These are phyloP conservation scores for Coccomyxa sp. DNA, from an alignment of 139 green algal genomes.

Conservation along the genomic window DNA sequence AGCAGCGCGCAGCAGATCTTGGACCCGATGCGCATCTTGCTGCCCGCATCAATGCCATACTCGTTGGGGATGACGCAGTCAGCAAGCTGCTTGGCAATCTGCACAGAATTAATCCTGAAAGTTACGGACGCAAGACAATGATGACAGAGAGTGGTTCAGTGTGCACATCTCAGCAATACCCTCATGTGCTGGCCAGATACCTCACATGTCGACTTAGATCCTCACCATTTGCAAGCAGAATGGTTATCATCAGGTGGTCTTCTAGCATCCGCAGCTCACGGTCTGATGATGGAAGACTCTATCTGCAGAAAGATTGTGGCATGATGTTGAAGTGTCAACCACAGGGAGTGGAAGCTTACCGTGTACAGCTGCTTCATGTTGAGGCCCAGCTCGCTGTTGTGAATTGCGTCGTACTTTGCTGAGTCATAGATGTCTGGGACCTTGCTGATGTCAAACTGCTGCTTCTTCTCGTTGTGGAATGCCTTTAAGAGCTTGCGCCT, in stretches of 20 bases:
- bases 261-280: too few relatives aligned
- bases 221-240: background rate
- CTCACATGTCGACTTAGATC: background rate
- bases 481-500: constrained; percentile 80
- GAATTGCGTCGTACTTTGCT: constrained; percentile 92
- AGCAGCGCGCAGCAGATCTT: constrained; percentile 75
- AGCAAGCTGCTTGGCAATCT: constrained; percentile 68
- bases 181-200: background rate
- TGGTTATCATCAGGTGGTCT: background rate
- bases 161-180: too few relatives aligned
- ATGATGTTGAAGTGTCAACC: too few relatives aligned
- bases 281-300: too few relatives aligned
- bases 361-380: constrained; percentile 56
- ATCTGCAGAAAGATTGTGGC: too few relatives aligned
- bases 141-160: too few relatives aligned
- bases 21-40: constrained; percentile 76
- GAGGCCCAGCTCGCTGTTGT: constrained; percentile 86
- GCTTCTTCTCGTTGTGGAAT: constrained; percentile 80
- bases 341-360: constrained; percentile 21
- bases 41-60: constrained; percentile 67
- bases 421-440: constrained; percentile 94
- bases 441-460: constrained; percentile 86
- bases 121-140: background rate
- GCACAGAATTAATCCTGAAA: background rate
- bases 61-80: constrained; percentile 85